Evolutionary conservation across 139 green algal genomes (phyloP).

Genomic region (Tetraselmis striata): DNA sequence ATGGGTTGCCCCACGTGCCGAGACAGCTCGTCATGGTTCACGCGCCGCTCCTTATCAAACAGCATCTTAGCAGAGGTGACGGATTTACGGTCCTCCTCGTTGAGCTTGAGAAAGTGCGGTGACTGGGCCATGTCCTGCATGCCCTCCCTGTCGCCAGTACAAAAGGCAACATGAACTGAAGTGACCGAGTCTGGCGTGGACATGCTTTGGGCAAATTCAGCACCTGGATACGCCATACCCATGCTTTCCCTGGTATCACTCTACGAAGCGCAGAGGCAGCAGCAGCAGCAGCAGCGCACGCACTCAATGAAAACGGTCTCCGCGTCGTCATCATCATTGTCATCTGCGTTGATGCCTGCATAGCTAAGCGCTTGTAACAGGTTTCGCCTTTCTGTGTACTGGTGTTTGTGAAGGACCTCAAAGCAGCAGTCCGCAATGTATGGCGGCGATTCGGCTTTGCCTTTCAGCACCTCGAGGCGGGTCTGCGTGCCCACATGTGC

Average conservation of each 20-base stretch:
- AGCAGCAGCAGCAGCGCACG: too few relatives aligned
- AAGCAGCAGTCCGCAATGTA: background rate
- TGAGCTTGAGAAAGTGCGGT: background rate
- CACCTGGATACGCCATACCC: too few relatives aligned
- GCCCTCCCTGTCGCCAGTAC: background rate
- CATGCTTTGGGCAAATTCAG: too few relatives aligned
- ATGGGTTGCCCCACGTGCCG: slow-evolving; percentile 18
- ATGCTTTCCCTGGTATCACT: too few relatives aligned
- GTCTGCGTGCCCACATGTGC: too few relatives aligned
- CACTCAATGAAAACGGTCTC: background rate
- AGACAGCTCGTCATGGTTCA: background rate
- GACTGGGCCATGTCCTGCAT: background rate
- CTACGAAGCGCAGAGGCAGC: too few relatives aligned
- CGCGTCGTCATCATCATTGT: background rate
- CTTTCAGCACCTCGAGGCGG: background rate
- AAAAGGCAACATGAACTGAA: too few relatives aligned
- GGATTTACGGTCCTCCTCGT: background rate
- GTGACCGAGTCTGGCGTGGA: too few relatives aligned
- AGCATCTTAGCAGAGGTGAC: background rate
- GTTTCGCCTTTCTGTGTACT: background rate
- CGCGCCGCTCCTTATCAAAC: background rate
- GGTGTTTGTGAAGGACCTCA: background rate
- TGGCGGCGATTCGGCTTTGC: background rate
- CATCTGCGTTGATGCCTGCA: background rate
- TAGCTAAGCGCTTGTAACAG: background rate